Base-by-base conservation (phyloP, 2,329 filamentous ascomycete genomes). In the Monosporascus sp. region DNA sequence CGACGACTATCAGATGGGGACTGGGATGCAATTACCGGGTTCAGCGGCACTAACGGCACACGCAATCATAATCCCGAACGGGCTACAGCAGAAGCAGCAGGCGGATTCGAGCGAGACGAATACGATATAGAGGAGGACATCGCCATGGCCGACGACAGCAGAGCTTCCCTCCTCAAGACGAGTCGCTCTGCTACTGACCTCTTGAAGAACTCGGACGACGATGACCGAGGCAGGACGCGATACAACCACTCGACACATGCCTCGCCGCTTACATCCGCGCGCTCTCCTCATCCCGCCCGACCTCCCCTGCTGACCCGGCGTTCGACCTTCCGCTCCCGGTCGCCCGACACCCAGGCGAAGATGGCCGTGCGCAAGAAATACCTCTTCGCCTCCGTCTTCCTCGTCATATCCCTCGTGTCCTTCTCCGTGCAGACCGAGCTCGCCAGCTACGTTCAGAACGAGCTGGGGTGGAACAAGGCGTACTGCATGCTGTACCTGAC, bases 401-500 rank as follows among this genome's bases (percentile, higher is more conserved):
- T 99, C 55, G 72, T 87, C 31, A 68, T 97, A 60, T 94, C 89
- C 66, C 77, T 99, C 65, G 74, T 96, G 54, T 88, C 89, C 66
- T 99, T 99, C 69, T 90, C 90, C 47, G 77, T 96, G 6, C 94
- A 99, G 80, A 97, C 94, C 3, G 93, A 97, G 77, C 90, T 96
- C 51, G 93, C 92, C 11, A 86, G 95, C 9, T 92, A 97, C 73
- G 94, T 99, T 56, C 93, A 97, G 74, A 86, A 93, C 68, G 85
- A 94, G 55, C 74, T 97, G 58, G 85, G 88, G 58, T 99, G 94
- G 94, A 84, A 95, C 74, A 99, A 99, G 76, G 90, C 94, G n/a
- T 99, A 97, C 75, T 96, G 90, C 77, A 99, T 99, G 94, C 83
- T 99, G 79, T 97, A 96, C 72, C 79, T 99, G 60, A 99, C 94